A percentile compares a stretch with the other conserved stretches of the same genome.
These are phyloP conservation scores for Zelopaecilomyces penicillatus DNA, from an alignment of 2,329 filamentous ascomycete genomes.

Conservation along the genomic window DNA sequence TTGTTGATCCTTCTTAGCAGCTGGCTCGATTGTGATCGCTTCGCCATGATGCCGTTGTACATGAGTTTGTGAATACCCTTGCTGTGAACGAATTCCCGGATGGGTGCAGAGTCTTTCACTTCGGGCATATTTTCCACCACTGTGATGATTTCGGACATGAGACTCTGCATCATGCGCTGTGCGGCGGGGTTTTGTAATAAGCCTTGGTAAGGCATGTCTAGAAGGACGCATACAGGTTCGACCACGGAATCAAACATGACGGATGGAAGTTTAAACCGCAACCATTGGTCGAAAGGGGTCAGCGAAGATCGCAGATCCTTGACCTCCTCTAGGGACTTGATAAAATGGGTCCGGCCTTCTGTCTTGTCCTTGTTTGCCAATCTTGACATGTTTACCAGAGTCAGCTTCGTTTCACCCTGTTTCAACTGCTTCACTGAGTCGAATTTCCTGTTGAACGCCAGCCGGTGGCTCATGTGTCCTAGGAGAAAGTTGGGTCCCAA, in stretches of 20 bases:
- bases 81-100: slow-evolving; percentile 48
- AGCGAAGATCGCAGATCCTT: slow-evolving; percentile 15
- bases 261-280: slow-evolving; percentile 69
- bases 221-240: slow-evolving; percentile 71
- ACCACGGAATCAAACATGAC: slow-evolving; percentile 68
- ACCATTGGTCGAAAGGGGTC: slow-evolving; percentile 35
- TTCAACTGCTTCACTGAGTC: slow-evolving; percentile 31
- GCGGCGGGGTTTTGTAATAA: slow-evolving; percentile 60
- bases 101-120: slow-evolving; percentile 50
- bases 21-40: slow-evolving; percentile 46
- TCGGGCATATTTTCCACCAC: slow-evolving; percentile 72
- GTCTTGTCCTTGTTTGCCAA: slow-evolving; percentile 12
- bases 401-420: slow-evolving; percentile 23
- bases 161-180: slow-evolving; percentile 56
- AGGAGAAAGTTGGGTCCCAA: slow-evolving; percentile 66
- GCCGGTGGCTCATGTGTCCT: slow-evolving; percentile 47
- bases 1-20: slow-evolving; percentile 60
- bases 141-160: slow-evolving; percentile 65
- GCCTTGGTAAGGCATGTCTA: slow-evolving; percentile 67
- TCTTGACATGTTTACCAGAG: slow-evolving; percentile 13
- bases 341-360: slow-evolving; percentile 14
- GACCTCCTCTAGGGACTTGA: slow-evolving; percentile 13
- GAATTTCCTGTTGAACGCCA: slow-evolving; percentile 33
- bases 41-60: slow-evolving; percentile 25
- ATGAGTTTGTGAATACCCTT: slow-evolving; percentile 54